Evolutionary conservation across 805 yeast genomes (phyloP).

Genomic region (Kuraishia cidri): DNA sequence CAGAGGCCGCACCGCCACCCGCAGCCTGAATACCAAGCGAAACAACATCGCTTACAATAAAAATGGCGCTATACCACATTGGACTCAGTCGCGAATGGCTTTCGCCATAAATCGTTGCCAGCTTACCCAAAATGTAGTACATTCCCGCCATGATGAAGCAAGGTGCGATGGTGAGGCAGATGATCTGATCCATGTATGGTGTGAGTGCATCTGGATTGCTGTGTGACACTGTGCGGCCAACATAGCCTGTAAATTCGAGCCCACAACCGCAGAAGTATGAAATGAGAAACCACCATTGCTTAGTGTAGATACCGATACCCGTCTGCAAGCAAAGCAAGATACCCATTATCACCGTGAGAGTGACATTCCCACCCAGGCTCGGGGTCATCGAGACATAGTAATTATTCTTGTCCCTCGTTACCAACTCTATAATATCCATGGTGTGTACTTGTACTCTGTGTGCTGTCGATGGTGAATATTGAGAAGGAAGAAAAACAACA

Average conservation of each 20-base stretch:
- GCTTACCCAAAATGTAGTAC: constrained; percentile 61
- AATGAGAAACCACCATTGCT: constrained; percentile 59
- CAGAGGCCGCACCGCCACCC: constrained; percentile 71
- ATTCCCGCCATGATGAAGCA: constrained; percentile 81
- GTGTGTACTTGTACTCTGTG: too few relatives aligned
- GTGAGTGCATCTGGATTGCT: constrained; percentile 20
- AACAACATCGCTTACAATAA: constrained; percentile 55
- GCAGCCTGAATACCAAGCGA: constrained; percentile 61
- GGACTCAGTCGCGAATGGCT: constrained; percentile 45
- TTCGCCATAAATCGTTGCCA: constrained; percentile 53
- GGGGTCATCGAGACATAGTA: constrained; percentile 40
- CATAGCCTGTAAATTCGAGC: constrained; percentile 62
- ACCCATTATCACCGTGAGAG: constrained; percentile 47
- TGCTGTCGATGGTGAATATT: too few relatives aligned
- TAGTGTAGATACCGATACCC: constrained; percentile 29
- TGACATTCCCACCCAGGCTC: constrained; percentile 44
- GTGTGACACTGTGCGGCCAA: constrained; percentile 45
- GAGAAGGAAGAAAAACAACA: too few relatives aligned
- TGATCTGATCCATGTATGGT: constrained; percentile 53
- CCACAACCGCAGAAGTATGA: constrained; percentile 51
- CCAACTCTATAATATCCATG: too few relatives aligned
- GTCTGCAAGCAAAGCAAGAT: constrained; percentile 33
- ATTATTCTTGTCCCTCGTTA: constrained; percentile 6
- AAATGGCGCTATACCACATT: constrained; percentile 51
- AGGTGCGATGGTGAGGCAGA: constrained; percentile 69